Evolutionary conservation across 495 filamentous ascomycete genomes (phyloP).

Genomic region (Penicillium maclennaniae): DNA sequence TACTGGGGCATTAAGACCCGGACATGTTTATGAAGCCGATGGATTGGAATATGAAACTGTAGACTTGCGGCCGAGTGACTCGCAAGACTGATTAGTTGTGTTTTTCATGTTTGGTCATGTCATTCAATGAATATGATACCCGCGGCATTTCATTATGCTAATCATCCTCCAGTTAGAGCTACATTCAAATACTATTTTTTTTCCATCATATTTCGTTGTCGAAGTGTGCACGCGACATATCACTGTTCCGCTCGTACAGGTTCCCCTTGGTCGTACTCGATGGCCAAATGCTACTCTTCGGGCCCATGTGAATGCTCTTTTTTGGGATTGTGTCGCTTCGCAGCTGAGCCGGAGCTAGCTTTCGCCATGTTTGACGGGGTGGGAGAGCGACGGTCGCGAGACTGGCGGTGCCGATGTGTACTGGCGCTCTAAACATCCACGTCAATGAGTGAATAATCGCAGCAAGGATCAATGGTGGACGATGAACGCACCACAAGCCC

Average conservation of each 20-base stretch:
- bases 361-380: slow-evolving; percentile 11
- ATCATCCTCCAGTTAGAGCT: background rate
- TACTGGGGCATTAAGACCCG: slow-evolving; percentile 73
- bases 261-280: background rate
- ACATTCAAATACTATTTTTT: background rate
- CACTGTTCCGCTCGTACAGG: background rate
- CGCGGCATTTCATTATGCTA: slow-evolving; percentile 3
- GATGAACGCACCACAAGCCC: slow-evolving; percentile 1
- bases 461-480: background rate
- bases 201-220: background rate
- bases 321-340: slow-evolving; percentile 7
- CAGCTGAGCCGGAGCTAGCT: slow-evolving; percentile 18
- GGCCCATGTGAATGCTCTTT: background rate
- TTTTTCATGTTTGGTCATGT: background rate
- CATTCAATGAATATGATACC: slow-evolving; percentile 23
- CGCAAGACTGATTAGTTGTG: slow-evolving; percentile 6
- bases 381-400: slow-evolving; percentile 13
- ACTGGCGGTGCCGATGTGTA: slow-evolving; percentile 3
- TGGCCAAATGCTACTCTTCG: background rate
- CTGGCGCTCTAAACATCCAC: background rate
- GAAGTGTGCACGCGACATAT: background rate
- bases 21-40: slow-evolving; percentile 79
- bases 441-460: background rate
- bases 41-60: slow-evolving; percentile 74
- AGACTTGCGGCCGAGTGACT: slow-evolving; percentile 60